Evolutionary conservation across 441 rosid genomes (phyloP), one percentile per base, ranked within the genome.

Genomic region (Dalechampia spathulata): DNA sequence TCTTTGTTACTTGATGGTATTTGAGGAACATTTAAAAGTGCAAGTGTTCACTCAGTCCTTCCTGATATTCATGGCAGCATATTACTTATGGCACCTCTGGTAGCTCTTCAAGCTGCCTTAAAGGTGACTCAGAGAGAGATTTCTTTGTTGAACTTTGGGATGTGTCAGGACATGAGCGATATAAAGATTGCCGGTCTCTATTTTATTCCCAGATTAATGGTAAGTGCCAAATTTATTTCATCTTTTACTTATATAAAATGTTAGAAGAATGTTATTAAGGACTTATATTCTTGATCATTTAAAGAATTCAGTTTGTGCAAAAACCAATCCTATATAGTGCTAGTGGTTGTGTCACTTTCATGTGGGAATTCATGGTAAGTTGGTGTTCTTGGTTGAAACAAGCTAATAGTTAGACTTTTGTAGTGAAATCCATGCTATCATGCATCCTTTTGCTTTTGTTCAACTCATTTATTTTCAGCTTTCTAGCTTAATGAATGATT

Each of bases 141-240:
- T 90, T 90, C 82, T 93, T 93, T 67, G 77, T 90, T 50, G 99
- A 93, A 76, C 93, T 93, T 7, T 93, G 99, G 99, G 99, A 93
- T 70, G 83, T 93, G 48, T 93, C 97, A 25, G 99, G 99, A 21
- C 97, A 93, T 58, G 99, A 90, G 7, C 81, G 97, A 63, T 93
- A 93, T 75, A 93, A 86, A 80, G 97, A 85, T 63, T 90, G 96
- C 57, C 80, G 99, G 23, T 79, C 99, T 44, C 74, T 90, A n/a
- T 93, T 93, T 76, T 93, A 93, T 69, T 85, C 97, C 45, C 96
- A 85, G 67, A 80, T 90, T 54, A 93, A 87, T 63, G 99, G 99
- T 90, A 64, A 71, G 78, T 23, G 32, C 14, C 19, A 26, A 30
- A 57, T 43, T 40, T 43, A 23, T 28, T 34, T n/a, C 9, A 30